Evolutionary conservation across 768 basidiomycete genomes (phyloP).

Genomic region (Mycena venus): DNA sequence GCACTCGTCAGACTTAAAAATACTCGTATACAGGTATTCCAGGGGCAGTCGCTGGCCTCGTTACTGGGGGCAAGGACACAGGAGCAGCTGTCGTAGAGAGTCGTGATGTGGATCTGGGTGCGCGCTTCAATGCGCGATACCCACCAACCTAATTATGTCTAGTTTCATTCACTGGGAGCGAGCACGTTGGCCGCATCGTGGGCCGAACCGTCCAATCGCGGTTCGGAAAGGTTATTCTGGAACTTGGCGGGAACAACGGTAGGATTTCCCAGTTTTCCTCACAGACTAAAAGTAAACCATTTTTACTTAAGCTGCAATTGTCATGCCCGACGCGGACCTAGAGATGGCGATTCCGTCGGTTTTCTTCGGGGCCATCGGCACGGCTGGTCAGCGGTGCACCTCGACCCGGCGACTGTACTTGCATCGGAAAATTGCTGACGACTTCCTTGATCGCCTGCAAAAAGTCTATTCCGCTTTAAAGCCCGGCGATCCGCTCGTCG

Average conservation of each 20-base stretch:
- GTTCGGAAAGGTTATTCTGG: conserved; percentile 92
- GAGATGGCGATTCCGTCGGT: conserved; percentile 90
- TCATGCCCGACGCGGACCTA: conserved; percentile 95
- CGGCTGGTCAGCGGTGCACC: conserved; percentile 85
- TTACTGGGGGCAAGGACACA: conserved; percentile 85
- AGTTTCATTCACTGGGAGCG: conserved; percentile 98
- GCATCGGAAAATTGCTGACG: conserved; percentile 81
- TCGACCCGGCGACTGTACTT: conserved; percentile 92
- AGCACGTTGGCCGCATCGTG: conserved; percentile 88
- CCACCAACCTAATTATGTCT: conserved; percentile 17
- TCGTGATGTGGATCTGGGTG: conserved; percentile 83
- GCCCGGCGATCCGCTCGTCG: conserved; percentile 89
- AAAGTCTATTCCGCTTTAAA: conserved; percentile 78
- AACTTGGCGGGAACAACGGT: conserved; percentile 98
- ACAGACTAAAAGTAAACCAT: conserved; percentile 19
- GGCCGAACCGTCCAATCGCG: conserved; percentile 88
- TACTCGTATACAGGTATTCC: conserved; percentile 58
- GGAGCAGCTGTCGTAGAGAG: conserved; percentile 87
- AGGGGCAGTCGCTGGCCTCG: conserved; percentile 85
- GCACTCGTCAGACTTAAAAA: background rate
- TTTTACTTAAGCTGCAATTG: conserved; percentile 77
- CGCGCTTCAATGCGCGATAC: conserved; percentile 20
- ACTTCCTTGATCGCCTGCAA: conserved; percentile 83
- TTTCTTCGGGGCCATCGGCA: conserved; percentile 94
- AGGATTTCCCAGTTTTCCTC: conserved; percentile 38